Conservation (phyloP, 768 basidiomycete species). For the Lactifluus echinatus region DNA sequence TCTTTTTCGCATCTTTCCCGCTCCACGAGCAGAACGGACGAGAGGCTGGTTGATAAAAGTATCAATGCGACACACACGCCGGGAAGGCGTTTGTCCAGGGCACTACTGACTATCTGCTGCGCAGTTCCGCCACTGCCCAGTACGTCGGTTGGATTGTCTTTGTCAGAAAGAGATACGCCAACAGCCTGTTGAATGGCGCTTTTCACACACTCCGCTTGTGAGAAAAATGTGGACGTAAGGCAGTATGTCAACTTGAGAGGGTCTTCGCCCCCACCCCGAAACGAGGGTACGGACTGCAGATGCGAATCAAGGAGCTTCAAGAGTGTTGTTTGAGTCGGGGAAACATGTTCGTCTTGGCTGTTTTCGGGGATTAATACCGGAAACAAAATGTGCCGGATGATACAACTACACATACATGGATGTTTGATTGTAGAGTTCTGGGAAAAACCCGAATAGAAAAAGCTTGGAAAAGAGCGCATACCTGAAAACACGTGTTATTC, state of each 20-base stretch:
- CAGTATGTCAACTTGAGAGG: background rate
- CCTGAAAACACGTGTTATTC: slow-evolving; percentile 16
- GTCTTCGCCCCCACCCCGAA: background rate
- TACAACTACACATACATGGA: slow-evolving; percentile 9
- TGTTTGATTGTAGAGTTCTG: slow-evolving; percentile 16
- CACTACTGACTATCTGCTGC: background rate
- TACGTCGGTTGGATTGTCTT: background rate
- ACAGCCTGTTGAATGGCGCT: slow-evolving; percentile 11
- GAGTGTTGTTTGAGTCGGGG: slow-evolving; percentile 80
- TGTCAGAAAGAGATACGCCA: background rate
- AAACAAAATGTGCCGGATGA: background rate
- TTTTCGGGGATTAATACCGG: background rate
- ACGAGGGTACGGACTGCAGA: slow-evolving; percentile 41
- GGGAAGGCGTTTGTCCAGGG: slow-evolving; percentile 16
- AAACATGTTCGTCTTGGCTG: slow-evolving; percentile 65
- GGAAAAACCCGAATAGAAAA: slow-evolving; percentile 17
- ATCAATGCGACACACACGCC: slow-evolving; percentile 15
- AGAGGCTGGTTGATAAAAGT: slow-evolving; percentile 14
- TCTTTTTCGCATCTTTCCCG: slow-evolving; percentile 3
- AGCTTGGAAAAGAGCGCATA: slow-evolving; percentile 15
- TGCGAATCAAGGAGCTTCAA: slow-evolving; percentile 85
- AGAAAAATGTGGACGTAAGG: slow-evolving; percentile 8
- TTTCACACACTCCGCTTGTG: slow-evolving; percentile 1
- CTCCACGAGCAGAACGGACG: slow-evolving; percentile 14
- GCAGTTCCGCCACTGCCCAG: background rate